These are phyloP conservation scores for Pestalotiopsis fici DNA, from an alignment of 2,329 filamentous ascomycete species.

Conservation along the genomic window DNA sequence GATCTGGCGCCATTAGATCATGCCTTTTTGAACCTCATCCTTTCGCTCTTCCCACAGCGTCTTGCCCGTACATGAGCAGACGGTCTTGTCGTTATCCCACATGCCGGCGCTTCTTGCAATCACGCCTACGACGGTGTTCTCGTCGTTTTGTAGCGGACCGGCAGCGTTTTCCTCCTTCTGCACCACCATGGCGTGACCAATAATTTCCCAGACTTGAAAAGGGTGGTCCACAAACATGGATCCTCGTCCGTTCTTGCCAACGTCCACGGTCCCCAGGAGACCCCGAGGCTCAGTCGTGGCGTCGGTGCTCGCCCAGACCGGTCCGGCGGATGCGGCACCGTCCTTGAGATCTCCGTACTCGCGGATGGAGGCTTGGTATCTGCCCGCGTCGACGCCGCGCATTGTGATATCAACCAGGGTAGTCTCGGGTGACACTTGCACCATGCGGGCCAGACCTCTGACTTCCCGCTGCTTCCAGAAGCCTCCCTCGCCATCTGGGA, in stretches of 20 bases:
- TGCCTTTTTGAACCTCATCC: constrained; percentile 86
- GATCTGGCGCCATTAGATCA: constrained; percentile 61
- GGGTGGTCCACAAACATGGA: constrained; percentile 78
- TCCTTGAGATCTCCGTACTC: constrained; percentile 84
- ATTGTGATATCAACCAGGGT: constrained; percentile 89
- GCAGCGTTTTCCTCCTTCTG: constrained; percentile 65
- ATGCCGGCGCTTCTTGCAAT: constrained; percentile 95
- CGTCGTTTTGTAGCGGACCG: constrained; percentile 69
- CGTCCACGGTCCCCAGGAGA: constrained; percentile 72
- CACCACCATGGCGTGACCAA: constrained; percentile 89
- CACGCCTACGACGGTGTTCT: constrained; percentile 86
- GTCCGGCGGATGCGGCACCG: constrained; percentile 80
- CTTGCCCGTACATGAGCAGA: constrained; percentile 97
- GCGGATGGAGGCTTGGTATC: constrained; percentile 81
- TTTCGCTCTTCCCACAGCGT: constrained; percentile 96
- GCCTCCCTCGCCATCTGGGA: constrained; percentile 29
- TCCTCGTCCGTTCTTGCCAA: constrained; percentile 75
- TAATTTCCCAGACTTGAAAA: constrained; percentile 93
- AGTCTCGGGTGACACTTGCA: constrained; percentile 77
- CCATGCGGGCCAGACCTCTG: constrained; percentile 87
- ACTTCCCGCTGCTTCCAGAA: constrained; percentile 56
- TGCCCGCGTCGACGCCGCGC: constrained; percentile 77
- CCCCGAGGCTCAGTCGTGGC: constrained; percentile 44
- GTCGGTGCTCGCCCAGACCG: constrained; percentile 67
- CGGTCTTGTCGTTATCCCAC: constrained; percentile 98